phyloP scores from a whole-genome alignment of 345 rosid species.

The Eucalyptus pauciflora region DNA sequence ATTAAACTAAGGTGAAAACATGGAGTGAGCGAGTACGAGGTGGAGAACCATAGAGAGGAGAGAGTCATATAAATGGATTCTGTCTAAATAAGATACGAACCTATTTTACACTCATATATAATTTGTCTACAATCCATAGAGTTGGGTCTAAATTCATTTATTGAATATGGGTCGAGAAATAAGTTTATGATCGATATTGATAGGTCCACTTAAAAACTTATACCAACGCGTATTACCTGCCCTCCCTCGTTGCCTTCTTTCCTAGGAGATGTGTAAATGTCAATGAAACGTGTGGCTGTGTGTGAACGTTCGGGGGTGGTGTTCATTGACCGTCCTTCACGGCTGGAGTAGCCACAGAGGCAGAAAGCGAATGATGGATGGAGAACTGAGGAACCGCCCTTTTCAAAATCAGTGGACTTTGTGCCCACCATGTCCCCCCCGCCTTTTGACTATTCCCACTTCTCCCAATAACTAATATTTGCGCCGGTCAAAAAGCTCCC shows the following conservation, averaged over 20 bases:
- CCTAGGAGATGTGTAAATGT: neutral
- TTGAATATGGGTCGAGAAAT: too few relatives aligned
- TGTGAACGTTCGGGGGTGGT: neutral
- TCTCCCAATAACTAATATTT: neutral
- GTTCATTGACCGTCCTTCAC: neutral
- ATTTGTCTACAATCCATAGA: rapidly evolving
- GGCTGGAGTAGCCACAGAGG: neutral
- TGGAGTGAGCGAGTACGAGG: rapidly evolving
- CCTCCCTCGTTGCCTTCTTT: neutral
- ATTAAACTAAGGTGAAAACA: too few relatives aligned
- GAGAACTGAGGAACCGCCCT: neutral
- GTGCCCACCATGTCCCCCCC: neutral
- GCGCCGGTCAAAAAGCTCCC: neutral
- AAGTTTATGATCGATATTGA: too few relatives aligned
- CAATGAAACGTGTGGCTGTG: neutral
- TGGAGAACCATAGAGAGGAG: neutral
- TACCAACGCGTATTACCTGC: neutral
- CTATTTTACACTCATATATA: too few relatives aligned
- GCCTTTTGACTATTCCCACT: neutral
- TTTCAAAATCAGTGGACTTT: neutral
- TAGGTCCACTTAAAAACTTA: neutral
- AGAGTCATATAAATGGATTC: too few relatives aligned
- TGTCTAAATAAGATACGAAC: neutral
- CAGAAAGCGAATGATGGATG: neutral
- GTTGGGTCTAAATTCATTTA: neutral